These are phyloP conservation scores for Spathaspora sp. DNA, from an alignment of 805 yeast genomes.

Conservation along the genomic window DNA sequence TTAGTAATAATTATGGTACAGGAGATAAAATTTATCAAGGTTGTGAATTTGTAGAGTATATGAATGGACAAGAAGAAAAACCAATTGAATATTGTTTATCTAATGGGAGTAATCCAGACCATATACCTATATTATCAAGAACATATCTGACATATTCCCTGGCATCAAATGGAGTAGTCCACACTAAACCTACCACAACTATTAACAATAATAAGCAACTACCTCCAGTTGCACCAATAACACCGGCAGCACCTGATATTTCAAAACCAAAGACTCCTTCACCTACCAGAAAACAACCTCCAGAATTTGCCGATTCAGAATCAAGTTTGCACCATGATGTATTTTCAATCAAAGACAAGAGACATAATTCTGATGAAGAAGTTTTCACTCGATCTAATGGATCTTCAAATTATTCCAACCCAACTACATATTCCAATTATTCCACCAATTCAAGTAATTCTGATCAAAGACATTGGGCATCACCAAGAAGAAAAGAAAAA, in stretches of 20 bases:
- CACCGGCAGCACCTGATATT: neutral
- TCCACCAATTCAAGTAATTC: slow-evolving; percentile 13
- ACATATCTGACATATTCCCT: slow-evolving; percentile 25
- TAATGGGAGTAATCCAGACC: slow-evolving; percentile 31
- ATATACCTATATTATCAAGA: slow-evolving; percentile 20
- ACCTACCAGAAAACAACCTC: slow-evolving; percentile 8
- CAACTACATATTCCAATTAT: slow-evolving; percentile 12
- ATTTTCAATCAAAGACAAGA: slow-evolving; percentile 5
- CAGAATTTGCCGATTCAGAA: neutral
- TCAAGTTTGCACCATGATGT: slow-evolving; percentile 3
- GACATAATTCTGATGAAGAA: slow-evolving; percentile 1
- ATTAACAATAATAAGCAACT: neutral
- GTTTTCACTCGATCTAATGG: slow-evolving; percentile 12
- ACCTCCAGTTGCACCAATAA: neutral
- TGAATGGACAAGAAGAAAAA: slow-evolving; percentile 31
- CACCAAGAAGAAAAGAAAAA: slow-evolving; percentile 35
- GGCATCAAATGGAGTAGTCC: slow-evolving; percentile 8
- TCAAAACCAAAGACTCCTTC: slow-evolving; percentile 2
- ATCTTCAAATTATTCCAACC: slow-evolving; percentile 9
- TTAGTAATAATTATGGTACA: slow-evolving; percentile 55
- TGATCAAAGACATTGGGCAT: slow-evolving; percentile 37
- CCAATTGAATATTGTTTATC: slow-evolving; percentile 20
- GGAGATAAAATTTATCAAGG: slow-evolving; percentile 60
- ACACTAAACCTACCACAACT: neutral
- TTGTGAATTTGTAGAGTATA: slow-evolving; percentile 61